Evolutionary conservation across 2,329 filamentous ascomycete species (phyloP), one percentile per base, ranked within the genome.

Genomic region (Ophiognomonia clavigignenti-juglandacearum): DNA sequence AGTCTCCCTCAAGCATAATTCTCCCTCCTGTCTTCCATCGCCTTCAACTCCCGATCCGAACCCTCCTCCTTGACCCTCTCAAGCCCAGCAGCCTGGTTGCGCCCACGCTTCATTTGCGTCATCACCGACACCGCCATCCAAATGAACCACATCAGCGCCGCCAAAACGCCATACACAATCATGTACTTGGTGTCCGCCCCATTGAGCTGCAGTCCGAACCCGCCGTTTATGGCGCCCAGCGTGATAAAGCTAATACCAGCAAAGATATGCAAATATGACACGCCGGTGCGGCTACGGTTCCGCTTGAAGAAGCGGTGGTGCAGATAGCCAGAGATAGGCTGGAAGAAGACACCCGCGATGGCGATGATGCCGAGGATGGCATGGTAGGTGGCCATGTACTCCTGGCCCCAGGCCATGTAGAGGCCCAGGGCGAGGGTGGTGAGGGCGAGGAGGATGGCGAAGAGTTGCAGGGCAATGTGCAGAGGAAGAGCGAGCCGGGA

Each of bases 401-500:
- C 37, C 27, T 31, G 32, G 9, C 37, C 44, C 36, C 23, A 20
- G 37, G 44, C 37, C 24, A 76, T 57, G 32, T 64, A 67, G 19
- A 75, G 59, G 3, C 72, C 73, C 27, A 75, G 38, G 0, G 56
- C 71, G 0, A 65, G 66, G 4, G 59, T 70, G 4, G 64, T 63
- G 4, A 71, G 47, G 39, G 64, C 72, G 2, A 70, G 36, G 5
- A 59, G 19, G 34, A 61, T 63, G 3, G 64, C 67, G 3, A 70
- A 7, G 13, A 64, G 13, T 56, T 75, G 72, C 18, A 62, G 59
- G 1, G 59, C 18, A n/a, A 60, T 72, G 56, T 75, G 72, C n/a
- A 62, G 42, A 56, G 64, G 58, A 50, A 71, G 59, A 4, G 64
- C 56, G n/a, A 64, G 50, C 10, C 62, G 57, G 6, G 67, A 62